Evolutionary conservation across 805 yeast genomes (phyloP).

Genomic region (Deakozyma indianensis): DNA sequence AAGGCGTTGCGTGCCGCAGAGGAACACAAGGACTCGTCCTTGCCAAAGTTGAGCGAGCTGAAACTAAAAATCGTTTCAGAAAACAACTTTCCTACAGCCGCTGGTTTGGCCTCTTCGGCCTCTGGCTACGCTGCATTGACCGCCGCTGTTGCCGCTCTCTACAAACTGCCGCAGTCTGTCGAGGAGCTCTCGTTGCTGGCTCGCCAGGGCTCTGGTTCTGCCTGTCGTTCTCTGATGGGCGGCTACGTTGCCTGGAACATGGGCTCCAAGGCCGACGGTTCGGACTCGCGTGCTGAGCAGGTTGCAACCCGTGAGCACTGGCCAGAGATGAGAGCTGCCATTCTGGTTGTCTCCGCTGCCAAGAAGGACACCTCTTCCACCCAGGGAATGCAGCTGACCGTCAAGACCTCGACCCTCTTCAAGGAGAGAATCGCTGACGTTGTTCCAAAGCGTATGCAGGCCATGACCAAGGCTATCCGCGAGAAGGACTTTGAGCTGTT

Average conservation of each 20-base stretch:
- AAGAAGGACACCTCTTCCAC: slow-evolving; percentile 94
- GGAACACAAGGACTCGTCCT: slow-evolving; percentile 37
- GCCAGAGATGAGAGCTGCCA: slow-evolving; percentile 87
- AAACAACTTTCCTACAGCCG: slow-evolving; percentile 98
- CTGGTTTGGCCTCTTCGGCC: slow-evolving; percentile 95
- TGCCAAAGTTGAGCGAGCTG: slow-evolving; percentile 37
- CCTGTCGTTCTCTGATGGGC: slow-evolving; percentile 92
- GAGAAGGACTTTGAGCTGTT: slow-evolving; percentile 65
- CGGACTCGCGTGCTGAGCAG: slow-evolving; percentile 88
- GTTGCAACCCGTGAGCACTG: slow-evolving; percentile 75
- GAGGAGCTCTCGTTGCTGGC: slow-evolving; percentile 88
- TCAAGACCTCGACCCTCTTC: slow-evolving; percentile 75
- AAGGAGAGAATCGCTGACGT: slow-evolving; percentile 61
- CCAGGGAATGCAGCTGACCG: slow-evolving; percentile 93
- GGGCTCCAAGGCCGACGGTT: slow-evolving; percentile 68
- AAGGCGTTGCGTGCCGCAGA: slow-evolving; percentile 48
- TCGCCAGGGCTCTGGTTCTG: slow-evolving; percentile 96
- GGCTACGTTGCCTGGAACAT: slow-evolving; percentile 99
- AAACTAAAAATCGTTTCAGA: slow-evolving; percentile 74
- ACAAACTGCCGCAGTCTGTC: slow-evolving; percentile 67
- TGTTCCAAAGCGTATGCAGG: slow-evolving; percentile 73
- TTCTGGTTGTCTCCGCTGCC: slow-evolving; percentile 81
- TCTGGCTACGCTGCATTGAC: slow-evolving; percentile 98
- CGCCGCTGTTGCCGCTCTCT: slow-evolving; percentile 72
- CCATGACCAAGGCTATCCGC: slow-evolving; percentile 66